Evolutionary conservation across 768 basidiomycete species (phyloP).

Genomic region (Neoboletus subvelutipes): DNA sequence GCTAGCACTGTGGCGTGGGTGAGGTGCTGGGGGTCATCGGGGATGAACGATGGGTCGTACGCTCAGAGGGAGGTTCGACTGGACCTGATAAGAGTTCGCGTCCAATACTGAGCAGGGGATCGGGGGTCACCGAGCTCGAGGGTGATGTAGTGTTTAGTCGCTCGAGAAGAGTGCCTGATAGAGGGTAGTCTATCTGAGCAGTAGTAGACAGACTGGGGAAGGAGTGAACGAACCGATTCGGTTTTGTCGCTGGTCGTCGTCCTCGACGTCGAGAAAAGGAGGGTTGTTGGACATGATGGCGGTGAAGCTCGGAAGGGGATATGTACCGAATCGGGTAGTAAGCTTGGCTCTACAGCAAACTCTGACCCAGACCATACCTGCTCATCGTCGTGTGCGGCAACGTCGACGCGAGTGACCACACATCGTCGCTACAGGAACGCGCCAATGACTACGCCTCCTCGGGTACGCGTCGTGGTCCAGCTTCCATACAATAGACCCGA

Average conservation of each 20-base stretch:
- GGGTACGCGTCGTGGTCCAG: constrained; percentile 72
- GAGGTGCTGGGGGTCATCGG: constrained; percentile 3
- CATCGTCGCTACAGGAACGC: not conserved
- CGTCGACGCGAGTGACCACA: not conserved
- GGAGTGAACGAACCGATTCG: constrained; percentile 37
- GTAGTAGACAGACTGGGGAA: not conserved
- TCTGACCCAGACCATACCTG: not conserved
- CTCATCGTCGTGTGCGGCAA: not conserved
- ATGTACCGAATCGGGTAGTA: constrained; percentile 11
- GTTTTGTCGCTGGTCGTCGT: constrained; percentile 43
- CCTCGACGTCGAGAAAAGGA: constrained; percentile 45
- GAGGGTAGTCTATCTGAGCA: not conserved
- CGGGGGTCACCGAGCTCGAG: constrained; percentile 12
- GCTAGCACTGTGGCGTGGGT: constrained; percentile 49
- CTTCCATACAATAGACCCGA: constrained; percentile 79
- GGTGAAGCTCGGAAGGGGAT: not conserved
- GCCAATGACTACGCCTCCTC: constrained; percentile 29
- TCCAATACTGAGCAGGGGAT: constrained; percentile 36
- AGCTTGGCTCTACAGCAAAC: constrained; percentile 1
- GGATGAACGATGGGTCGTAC: constrained; percentile 35
- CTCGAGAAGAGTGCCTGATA: constrained; percentile 42
- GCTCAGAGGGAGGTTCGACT: constrained; percentile 46
- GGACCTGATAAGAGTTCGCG: constrained; percentile 31
- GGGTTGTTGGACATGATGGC: constrained; percentile 18
- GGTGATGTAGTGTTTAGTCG: constrained; percentile 34